Evolutionary conservation across 495 filamentous ascomycete species (phyloP), one percentile per base, ranked within the genome.

Genomic region (Aspergillus baeticus): DNA sequence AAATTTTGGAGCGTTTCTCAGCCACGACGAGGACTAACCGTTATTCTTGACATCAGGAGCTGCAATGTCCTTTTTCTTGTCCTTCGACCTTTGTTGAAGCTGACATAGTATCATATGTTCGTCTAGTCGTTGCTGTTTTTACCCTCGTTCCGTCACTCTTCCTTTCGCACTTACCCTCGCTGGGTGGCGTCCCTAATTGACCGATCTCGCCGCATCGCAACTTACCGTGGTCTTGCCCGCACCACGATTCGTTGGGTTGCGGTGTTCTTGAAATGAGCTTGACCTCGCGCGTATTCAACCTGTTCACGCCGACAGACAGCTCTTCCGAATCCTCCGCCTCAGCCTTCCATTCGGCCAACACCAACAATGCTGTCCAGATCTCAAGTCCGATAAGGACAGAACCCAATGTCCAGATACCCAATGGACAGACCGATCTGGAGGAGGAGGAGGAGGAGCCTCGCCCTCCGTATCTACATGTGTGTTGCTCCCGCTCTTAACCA

Each of bases 381-480:
- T n/a, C 51, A 17, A 22, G 42, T 17, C 55, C 54, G 57, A 62
- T 63, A 58, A 65, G 43, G 45, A 33, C 56, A 18, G 60, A 37
- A 31, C 26, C 46, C 20, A 43, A 48, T 54, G 53, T 48, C 11
- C 54, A 62, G 55, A 59, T 38, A 17, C 63, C 46, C 37, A 51
- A 64, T 59, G 59, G 35, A 13, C 29, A 51, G 38, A 13, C 59
- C 49, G 21, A 58, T 39, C 49, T 62, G 61, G 73, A 77, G 54
- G 70, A 76, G 59, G 73, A 77, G 54, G 70, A 76, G 59, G 75
- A 82, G 61, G 77, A 84, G 63, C 74, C 71, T 49, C 75, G 86
- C 46, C 80, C 84, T 47, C 84, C 83, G 39, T 88, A 88, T 66
- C 63, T 84, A 58, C 84, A 88, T 77, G 85, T 88, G 72, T 65